Conservation (phyloP, 2,329 filamentous ascomycete species). For the Aquanectria penicillioides region DNA sequence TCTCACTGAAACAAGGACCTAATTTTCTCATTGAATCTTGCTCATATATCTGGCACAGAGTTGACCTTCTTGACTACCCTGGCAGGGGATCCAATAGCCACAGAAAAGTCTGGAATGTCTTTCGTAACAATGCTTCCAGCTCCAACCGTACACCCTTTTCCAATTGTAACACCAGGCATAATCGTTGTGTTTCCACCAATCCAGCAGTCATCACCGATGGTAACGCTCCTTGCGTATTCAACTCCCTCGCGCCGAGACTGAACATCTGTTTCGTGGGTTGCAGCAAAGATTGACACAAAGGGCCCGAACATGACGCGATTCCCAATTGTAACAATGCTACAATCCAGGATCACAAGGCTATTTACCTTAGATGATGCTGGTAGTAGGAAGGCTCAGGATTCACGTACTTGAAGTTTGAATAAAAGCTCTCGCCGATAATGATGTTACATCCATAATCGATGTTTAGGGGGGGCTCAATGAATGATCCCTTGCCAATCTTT, state of each 20-base stretch:
- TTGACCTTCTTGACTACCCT: neutral
- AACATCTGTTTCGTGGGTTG: constrained; percentile 74
- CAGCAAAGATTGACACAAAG: constrained; percentile 74
- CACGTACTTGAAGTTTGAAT: constrained; percentile 58
- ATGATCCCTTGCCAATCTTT: constrained; percentile 47
- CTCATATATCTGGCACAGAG: too few relatives aligned
- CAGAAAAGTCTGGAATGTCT: neutral
- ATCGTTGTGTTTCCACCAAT: constrained; percentile 77
- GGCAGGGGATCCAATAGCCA: neutral
- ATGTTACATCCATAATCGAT: constrained; percentile 75
- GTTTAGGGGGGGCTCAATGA: constrained; percentile 69
- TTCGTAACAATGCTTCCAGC: constrained; percentile 78
- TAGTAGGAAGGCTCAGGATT: too few relatives aligned
- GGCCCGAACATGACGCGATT: constrained; percentile 76
- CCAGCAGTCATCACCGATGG: constrained; percentile 85
- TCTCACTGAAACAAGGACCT: too few relatives aligned
- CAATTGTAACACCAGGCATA: constrained; percentile 81
- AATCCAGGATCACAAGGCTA: constrained; percentile 74
- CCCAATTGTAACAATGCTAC: constrained; percentile 73
- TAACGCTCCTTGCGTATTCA: constrained; percentile 60
- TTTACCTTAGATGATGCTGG: neutral
- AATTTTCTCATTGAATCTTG: too few relatives aligned
- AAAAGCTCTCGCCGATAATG: constrained; percentile 67
- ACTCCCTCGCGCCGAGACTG: constrained; percentile 55
- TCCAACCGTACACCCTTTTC: constrained; percentile 77